A percentile compares a stretch with the other conserved stretches of the same genome.
These are phyloP conservation scores for Exobasidium cylindrosporum DNA, from an alignment of 1,284 basidiomycete species.

Conservation along the genomic window DNA sequence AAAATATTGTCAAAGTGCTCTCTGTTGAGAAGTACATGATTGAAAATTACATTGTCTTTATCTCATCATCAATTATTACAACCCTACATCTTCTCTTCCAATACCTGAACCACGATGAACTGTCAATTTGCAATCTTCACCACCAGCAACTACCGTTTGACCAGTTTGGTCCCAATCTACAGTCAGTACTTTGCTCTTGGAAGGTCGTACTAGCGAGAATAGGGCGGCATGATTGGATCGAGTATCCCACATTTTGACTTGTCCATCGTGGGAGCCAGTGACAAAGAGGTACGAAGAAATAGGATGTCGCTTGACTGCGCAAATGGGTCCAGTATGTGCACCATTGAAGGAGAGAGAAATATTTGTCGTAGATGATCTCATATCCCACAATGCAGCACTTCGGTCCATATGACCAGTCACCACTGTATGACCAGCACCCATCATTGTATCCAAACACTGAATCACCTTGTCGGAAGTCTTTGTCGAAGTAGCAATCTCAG, in stretches of 20 bases:
- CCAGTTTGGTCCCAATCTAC: constrained; percentile 45
- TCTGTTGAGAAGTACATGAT: constrained; percentile 56
- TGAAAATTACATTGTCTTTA: constrained; percentile 14
- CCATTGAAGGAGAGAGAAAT: constrained; percentile 20
- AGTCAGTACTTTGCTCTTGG: constrained; percentile 31
- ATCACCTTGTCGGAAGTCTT: constrained; percentile 38
- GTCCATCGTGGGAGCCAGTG: constrained; percentile 31
- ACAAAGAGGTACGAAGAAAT: constrained; percentile 33
- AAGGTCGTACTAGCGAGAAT: constrained; percentile 32
- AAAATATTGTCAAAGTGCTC: constrained; percentile 56
- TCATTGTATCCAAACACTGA: constrained; percentile 32
- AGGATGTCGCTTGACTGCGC: constrained; percentile 32
- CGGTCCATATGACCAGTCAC: constrained; percentile 45
- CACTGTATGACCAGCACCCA: constrained; percentile 16
- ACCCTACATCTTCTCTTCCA: constrained; percentile 16
- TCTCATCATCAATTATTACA: not conserved
- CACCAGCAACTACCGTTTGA: constrained; percentile 44
- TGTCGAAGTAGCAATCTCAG: constrained; percentile 20
- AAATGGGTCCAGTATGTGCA: constrained; percentile 39
- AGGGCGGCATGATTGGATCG: constrained; percentile 42
- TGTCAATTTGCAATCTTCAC: constrained; percentile 41
- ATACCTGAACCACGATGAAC: constrained; percentile 33
- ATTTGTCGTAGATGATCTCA: constrained; percentile 20
- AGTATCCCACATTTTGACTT: constrained; percentile 47
- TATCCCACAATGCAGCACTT: constrained; percentile 46